A percentile compares a stretch with the other conserved stretches of the same genome.
Conservation (phyloP, 495 filamentous ascomycete genomes). For the Friedmanniomyces simplex region DNA sequence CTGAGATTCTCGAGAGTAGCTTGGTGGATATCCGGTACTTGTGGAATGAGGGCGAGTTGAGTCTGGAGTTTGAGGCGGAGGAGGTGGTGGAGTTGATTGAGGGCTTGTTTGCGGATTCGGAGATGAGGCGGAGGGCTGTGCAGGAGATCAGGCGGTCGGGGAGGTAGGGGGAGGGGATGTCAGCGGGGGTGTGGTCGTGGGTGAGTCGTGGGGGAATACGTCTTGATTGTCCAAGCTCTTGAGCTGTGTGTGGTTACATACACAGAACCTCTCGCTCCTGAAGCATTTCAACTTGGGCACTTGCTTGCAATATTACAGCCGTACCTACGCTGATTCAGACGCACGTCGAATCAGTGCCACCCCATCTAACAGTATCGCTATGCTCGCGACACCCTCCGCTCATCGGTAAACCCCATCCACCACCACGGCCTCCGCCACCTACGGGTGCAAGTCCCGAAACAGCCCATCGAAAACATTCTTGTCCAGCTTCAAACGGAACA, state of each 20-base stretch:
- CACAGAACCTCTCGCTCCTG: too few species aligned
- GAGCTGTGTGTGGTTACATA: too few species aligned
- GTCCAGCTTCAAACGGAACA: neutral
- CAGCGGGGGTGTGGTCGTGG: neutral
- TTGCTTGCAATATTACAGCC: too few species aligned
- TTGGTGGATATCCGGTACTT: slow-evolving; percentile 79
- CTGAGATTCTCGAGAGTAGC: slow-evolving; percentile 81
- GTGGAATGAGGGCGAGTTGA: slow-evolving; percentile 78
- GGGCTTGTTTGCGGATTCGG: slow-evolving; percentile 83
- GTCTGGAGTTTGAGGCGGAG: slow-evolving; percentile 67
- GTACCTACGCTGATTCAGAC: too few species aligned
- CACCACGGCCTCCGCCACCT: neutral
- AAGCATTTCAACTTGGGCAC: too few species aligned
- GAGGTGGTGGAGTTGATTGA: slow-evolving; percentile 83
- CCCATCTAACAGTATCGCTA: too few species aligned
- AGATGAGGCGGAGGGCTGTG: slow-evolving; percentile 63
- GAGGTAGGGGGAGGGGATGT: neutral
- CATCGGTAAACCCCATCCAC: neutral
- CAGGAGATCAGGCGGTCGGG: slow-evolving; percentile 53
- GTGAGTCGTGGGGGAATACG: neutral
- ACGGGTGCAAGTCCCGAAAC: neutral
- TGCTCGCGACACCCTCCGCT: neutral
- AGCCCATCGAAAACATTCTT: neutral
- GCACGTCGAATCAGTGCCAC: too few species aligned
- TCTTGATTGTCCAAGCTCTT: neutral